Conservation (phyloP, 1,284 basidiomycete species). For the Microbotryum saponariae region DNA sequence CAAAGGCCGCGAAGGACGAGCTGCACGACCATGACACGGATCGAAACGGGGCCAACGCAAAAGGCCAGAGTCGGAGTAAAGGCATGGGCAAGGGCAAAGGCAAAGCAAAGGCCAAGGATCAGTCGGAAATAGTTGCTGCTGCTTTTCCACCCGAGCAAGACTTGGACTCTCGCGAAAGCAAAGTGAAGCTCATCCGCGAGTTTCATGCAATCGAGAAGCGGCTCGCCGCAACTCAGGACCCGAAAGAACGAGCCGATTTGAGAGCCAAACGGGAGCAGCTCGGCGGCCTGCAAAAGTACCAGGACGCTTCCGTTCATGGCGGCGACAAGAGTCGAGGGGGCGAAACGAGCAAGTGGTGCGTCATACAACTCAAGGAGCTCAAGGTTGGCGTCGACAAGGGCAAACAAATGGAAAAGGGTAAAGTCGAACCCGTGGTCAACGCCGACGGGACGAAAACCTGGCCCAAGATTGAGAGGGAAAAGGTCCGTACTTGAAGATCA, state of each 20-base stretch:
- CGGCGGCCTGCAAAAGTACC: conserved; percentile 36
- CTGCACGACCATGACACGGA: neutral
- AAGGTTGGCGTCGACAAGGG: conserved; percentile 27
- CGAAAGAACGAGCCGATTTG: conserved; percentile 21
- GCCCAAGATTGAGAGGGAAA: conserved; percentile 23
- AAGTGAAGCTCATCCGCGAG: conserved; percentile 29
- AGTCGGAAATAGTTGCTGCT: neutral
- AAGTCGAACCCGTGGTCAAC: conserved; percentile 18
- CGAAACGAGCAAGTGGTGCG: conserved; percentile 36
- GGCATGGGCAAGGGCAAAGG: neutral
- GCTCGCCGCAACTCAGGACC: conserved; percentile 25
- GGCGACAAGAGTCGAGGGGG: conserved; percentile 33
- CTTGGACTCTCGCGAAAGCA: conserved; percentile 1
- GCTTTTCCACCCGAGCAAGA: neutral
- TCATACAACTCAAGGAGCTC: conserved; percentile 29
- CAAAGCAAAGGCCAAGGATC: neutral
- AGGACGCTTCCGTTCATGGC: conserved; percentile 34
- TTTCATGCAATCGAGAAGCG: conserved; percentile 37
- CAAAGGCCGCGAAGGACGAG: neutral
- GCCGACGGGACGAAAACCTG: conserved; percentile 27
- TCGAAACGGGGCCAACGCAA: neutral
- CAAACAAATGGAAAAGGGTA: conserved; percentile 8
- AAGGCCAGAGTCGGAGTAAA: neutral
- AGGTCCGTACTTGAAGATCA: conserved; percentile 9
- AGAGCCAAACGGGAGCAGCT: conserved; percentile 23